phyloP scores from a whole-genome alignment of 2,329 filamentous ascomycete species.

The Arthrobotrys sphaeroides region DNA sequence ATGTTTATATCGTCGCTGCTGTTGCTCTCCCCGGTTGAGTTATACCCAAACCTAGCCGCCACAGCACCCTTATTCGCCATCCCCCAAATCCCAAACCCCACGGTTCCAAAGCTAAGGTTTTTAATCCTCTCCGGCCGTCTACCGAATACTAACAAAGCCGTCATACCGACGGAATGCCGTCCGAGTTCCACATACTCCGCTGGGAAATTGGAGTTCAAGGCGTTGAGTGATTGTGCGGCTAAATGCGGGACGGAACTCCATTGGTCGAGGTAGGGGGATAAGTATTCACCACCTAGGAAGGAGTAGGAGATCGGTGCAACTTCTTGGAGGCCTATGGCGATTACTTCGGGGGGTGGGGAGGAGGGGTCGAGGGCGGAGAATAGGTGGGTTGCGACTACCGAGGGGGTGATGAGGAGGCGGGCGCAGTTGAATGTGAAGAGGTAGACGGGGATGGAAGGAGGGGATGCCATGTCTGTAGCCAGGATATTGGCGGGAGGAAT shows the following conservation, averaged over 20 bases:
- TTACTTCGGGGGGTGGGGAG: constrained; percentile 71
- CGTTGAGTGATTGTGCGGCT: constrained; percentile 65
- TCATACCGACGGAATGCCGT: constrained; percentile 84
- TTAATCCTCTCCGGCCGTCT: constrained; percentile 70
- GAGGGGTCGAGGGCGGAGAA: constrained; percentile 68
- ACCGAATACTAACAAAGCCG: constrained; percentile 85
- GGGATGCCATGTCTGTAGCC: constrained; percentile 18
- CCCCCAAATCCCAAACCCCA: constrained; percentile 83
- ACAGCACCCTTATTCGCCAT: constrained; percentile 98
- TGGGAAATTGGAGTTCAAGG: constrained; percentile 52
- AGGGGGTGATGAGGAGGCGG: constrained; percentile 31
- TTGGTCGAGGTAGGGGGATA: constrained; percentile 77
- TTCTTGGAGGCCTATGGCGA: constrained; percentile 82
- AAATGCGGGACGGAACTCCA: constrained; percentile 77
- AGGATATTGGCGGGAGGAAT: not conserved
- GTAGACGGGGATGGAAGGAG: constrained; percentile 67
- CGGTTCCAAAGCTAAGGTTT: constrained; percentile 78
- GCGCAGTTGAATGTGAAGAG: constrained; percentile 52
- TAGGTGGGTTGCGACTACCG: constrained; percentile 66
- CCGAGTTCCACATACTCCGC: constrained; percentile 74
- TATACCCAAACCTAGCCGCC: constrained; percentile 76
- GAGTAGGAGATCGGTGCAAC: constrained; percentile 83
- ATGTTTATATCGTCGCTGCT: constrained; percentile 67
- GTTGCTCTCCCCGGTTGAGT: constrained; percentile 60
- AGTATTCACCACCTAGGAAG: constrained; percentile 83